A percentile compares a stretch with the other conserved stretches of the same genome.
Evolutionary conservation across 1,139 yeast species (phyloP).

Genomic region (Kluyveromyces sp.): DNA sequence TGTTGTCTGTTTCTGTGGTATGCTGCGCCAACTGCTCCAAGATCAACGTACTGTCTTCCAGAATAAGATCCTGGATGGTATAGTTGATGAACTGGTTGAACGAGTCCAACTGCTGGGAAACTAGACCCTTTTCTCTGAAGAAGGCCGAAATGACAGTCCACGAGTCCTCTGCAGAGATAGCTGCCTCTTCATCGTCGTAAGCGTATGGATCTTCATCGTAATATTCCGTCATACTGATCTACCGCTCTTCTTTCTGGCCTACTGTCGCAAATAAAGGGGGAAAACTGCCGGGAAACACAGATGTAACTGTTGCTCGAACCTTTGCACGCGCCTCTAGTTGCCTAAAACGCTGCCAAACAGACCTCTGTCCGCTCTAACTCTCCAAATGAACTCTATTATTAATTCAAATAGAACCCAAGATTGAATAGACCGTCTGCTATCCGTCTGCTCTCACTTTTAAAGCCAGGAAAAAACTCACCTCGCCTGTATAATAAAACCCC

Average conservation of each 20-base stretch:
- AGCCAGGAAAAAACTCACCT: neutral
- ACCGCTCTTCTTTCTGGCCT: neutral
- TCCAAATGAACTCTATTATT: neutral
- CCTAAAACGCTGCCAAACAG: neutral
- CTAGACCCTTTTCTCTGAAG: constrained; percentile 93
- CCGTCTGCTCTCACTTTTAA: neutral
- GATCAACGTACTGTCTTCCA: constrained; percentile 91
- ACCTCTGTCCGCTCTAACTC: too few relatives aligned
- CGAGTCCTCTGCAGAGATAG: constrained; percentile 95
- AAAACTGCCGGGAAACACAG: too few relatives aligned
- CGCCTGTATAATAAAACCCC: neutral
- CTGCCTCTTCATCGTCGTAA: constrained; percentile 50
- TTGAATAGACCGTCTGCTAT: neutral
- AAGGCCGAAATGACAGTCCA: constrained; percentile 97
- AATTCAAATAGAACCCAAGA: neutral
- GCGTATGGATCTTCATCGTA: constrained; percentile 55
- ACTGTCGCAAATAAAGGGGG: too few relatives aligned
- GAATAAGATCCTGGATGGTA: constrained; percentile 90
- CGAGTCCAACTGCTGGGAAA: constrained; percentile 95
- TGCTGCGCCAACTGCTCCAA: constrained; percentile 98
- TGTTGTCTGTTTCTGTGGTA: constrained; percentile 80
- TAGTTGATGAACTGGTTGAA: constrained; percentile 97
- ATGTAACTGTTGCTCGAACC: too few relatives aligned
- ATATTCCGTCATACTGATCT: constrained; percentile 20
- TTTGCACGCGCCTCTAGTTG: neutral